Evolutionary conservation across 768 basidiomycete genomes (phyloP).

Genomic region (Tubosaeta sp.): DNA sequence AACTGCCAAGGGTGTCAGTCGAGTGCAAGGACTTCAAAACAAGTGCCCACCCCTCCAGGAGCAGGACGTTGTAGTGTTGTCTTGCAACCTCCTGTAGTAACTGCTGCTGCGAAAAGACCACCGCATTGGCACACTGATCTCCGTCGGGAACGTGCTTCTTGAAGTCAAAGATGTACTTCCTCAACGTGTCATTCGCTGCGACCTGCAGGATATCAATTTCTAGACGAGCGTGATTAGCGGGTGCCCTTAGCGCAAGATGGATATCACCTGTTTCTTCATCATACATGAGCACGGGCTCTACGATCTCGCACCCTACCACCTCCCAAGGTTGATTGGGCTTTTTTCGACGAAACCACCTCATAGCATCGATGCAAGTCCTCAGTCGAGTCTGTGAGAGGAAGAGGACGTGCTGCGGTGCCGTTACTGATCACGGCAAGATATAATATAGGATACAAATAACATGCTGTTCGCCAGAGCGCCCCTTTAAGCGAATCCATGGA

Average conservation of each 20-base stretch:
- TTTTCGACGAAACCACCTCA: conserved; percentile 48
- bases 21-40: neutral
- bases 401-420: conserved; percentile 15
- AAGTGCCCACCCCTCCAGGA: conserved; percentile 59
- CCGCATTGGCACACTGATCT: conserved; percentile 46
- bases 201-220: conserved; percentile 60
- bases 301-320: conserved; percentile 61
- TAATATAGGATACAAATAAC: neutral
- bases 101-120: conserved; percentile 62
- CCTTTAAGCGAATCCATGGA: conserved; percentile 6
- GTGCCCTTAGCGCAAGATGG: conserved; percentile 1
- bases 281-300: conserved; percentile 63
- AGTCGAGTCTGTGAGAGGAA: conserved; percentile 14
- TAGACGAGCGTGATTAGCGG: conserved; percentile 24
- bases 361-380: conserved; percentile 15
- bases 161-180: conserved; percentile 61
- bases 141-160: conserved; percentile 42
- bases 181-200: conserved; percentile 47
- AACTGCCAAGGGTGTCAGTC: conserved; percentile 38
- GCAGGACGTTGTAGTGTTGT: conserved; percentile 58
- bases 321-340: conserved; percentile 65
- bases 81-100: conserved; percentile 51
- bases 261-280: conserved; percentile 57
- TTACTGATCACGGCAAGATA: conserved; percentile 10
- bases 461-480: conserved; percentile 13